Evolutionary conservation across 768 basidiomycete genomes (phyloP).

Genomic region (Plicaturopsis crispa): DNA sequence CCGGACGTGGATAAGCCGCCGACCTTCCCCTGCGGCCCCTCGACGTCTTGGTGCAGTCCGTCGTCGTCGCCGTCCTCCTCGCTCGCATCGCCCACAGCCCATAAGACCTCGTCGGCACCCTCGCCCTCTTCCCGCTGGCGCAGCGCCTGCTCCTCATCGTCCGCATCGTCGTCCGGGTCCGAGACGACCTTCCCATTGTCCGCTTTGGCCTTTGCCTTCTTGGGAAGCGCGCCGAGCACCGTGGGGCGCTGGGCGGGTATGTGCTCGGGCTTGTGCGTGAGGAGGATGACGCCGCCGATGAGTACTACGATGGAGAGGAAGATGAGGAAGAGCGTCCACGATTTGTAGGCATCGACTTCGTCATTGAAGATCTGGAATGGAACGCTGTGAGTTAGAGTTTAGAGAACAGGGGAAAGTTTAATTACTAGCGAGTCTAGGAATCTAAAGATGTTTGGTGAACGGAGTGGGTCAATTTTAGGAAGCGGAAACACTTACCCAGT

Average conservation of each 20-base stretch:
- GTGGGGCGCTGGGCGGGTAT: conserved; percentile 19
- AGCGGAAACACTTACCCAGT: conserved; percentile 49
- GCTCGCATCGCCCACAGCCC: conserved; percentile 69
- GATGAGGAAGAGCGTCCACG: conserved; percentile 86
- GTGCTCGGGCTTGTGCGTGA: conserved; percentile 81
- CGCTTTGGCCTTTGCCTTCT: conserved; percentile 15
- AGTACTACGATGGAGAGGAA: conserved; percentile 82
- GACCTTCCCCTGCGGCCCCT: no score
- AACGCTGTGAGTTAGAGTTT: not conserved
- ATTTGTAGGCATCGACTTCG: conserved; percentile 75
- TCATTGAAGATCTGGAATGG: conserved; percentile 63
- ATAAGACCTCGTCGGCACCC: conserved; percentile 42
- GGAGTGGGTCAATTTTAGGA: not conserved
- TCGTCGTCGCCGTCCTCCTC: conserved; percentile 63
- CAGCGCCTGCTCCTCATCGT: conserved; percentile 31
- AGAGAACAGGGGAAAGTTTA: not conserved
- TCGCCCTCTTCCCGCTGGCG: conserved; percentile 22
- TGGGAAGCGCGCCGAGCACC: conserved; percentile 15
- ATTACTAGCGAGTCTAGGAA: conserved; percentile 52
- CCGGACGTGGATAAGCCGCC: no score
- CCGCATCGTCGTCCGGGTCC: conserved; percentile 16
- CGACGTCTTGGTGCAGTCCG: no score
- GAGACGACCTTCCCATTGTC: conserved; percentile 7
- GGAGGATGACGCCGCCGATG: conserved; percentile 85
- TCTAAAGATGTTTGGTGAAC: conserved; percentile 15